Base-by-base conservation (phyloP, 441 rosid genomes). In the Melastoma candidum region DNA sequence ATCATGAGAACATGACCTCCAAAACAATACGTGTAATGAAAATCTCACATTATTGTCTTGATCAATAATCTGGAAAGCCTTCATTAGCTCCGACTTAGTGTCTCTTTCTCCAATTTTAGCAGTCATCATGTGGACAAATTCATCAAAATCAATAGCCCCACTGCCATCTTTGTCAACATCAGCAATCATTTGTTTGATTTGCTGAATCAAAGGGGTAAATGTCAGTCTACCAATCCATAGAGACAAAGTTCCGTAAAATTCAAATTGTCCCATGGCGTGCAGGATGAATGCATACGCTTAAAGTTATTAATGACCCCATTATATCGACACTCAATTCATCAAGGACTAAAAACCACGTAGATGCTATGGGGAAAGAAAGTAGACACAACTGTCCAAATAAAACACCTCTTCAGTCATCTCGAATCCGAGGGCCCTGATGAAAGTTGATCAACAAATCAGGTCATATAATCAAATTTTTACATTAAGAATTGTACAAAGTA, bases 141-240 rank as follows among this genome's bases (percentile, higher is more conserved):
- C 99, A 71, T 86, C 95, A 65, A 75, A 93, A 69, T 93, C 97
- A 60, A 93, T 93, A 11, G 95, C 77, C 61, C 97, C 99, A 68
- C 99, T 89, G 53, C 96, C 95, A 72, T 93, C 99, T 69, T 86
- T 93, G 59, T 93, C 99, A 41, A 93, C 99, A 66, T 93, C 99
- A n/a, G 84, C 88, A 73, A 93, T 93, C 98, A 93, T 93, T 84
- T 93, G 82, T n/a, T 1, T 26, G 60, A 62, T 62, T 62, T 62
- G 66, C 66, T 62, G 66, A 49, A 54, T 48, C 44, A 44, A 26
- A 12, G 45, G 11, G 47, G 26, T 17, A 17, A 17, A 17, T 17
- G 22, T 17, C 22, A 17, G 22, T 17, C 22, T 17, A 17, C 22
- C 22, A 17, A 17, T 17, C 22, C 22, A 17, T 17, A 17, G 22